These are phyloP conservation scores for Trametopsis cervina DNA, from an alignment of 768 basidiomycete species.

Conservation along the genomic window DNA sequence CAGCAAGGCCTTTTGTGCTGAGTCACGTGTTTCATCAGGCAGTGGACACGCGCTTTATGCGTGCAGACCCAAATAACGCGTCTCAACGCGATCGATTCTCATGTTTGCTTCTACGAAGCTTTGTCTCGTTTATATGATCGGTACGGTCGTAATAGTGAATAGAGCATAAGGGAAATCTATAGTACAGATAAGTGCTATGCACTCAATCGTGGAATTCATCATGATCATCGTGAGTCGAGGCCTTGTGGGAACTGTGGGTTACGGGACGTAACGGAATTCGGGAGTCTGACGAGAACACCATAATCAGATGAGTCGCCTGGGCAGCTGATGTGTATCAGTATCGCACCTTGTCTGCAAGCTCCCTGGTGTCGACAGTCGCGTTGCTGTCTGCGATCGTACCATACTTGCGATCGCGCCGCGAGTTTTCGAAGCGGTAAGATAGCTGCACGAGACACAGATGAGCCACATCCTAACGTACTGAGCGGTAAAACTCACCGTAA, in stretches of 20 bases:
- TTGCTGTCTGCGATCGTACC: conserved; percentile 17
- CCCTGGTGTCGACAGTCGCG: conserved; percentile 20
- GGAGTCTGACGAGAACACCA: background rate
- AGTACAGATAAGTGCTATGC: too few species aligned
- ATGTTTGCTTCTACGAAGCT: too few species aligned
- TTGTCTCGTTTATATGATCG: too few species aligned
- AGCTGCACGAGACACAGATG: conserved; percentile 3
- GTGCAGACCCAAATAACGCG: background rate
- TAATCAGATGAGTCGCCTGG: too few species aligned
- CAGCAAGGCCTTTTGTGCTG: background rate
- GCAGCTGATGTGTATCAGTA: too few species aligned
- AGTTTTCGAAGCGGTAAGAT: conserved; percentile 13
- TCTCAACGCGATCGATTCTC: background rate
- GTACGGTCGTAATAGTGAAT: too few species aligned
- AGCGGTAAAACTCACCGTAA: conserved; percentile 11
- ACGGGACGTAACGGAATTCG: background rate
- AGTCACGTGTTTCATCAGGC: background rate
- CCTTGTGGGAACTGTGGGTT: too few species aligned
- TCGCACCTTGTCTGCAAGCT: conserved; percentile 21
- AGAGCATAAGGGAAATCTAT: too few species aligned
- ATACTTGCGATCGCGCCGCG: conserved; percentile 18
- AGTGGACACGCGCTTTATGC: background rate
- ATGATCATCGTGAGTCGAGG: too few species aligned
- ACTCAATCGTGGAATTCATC: too few species aligned
- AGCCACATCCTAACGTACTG: too few species aligned